These are phyloP conservation scores for Oenanthe sinensis DNA, from an alignment of 129 eudicot species.

Conservation along the genomic window DNA sequence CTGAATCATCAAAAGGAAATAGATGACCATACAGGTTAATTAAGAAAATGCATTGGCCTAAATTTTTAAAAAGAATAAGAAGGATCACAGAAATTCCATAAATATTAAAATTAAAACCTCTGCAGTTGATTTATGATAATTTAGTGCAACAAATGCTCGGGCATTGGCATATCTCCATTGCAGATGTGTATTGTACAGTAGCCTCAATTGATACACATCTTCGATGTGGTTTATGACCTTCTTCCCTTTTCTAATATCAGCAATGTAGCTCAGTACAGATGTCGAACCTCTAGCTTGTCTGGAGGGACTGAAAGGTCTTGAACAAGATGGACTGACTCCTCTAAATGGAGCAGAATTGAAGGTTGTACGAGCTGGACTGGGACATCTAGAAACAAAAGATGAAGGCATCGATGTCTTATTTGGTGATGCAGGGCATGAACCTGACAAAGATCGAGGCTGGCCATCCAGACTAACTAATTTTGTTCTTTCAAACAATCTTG, in stretches of 20 bases:
- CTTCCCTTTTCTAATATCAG: constrained; percentile 50
- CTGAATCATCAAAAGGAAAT: neutral
- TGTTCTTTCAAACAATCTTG: constrained; percentile 24
- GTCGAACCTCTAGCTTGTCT: constrained; percentile 48
- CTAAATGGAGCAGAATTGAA: constrained; percentile 27
- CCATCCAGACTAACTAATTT: constrained; percentile 3
- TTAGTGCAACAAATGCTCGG: constrained; percentile 34
- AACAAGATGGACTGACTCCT: constrained; percentile 38
- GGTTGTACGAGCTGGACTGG: constrained; percentile 39
- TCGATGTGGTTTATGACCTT: constrained; percentile 41
- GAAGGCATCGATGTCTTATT: constrained; percentile 7
- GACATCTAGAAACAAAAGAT: constrained; percentile 30
- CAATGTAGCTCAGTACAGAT: constrained; percentile 57
- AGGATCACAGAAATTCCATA: neutral
- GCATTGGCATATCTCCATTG: constrained; percentile 86
- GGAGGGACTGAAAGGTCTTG: constrained; percentile 47
- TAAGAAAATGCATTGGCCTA: neutral
- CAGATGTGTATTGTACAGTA: constrained; percentile 59
- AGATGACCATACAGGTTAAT: neutral
- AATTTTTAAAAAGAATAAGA: neutral
- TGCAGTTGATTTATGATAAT: constrained; percentile 41
- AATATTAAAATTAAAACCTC: constrained; percentile 43
- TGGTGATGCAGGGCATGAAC: constrained; percentile 29
- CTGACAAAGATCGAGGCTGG: constrained; percentile 26
- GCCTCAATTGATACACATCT: constrained; percentile 45